Evolutionary conservation across 805 yeast genomes (phyloP), one percentile per base, ranked within the genome.

Genomic region (Teunomyces aglyptinius): DNA sequence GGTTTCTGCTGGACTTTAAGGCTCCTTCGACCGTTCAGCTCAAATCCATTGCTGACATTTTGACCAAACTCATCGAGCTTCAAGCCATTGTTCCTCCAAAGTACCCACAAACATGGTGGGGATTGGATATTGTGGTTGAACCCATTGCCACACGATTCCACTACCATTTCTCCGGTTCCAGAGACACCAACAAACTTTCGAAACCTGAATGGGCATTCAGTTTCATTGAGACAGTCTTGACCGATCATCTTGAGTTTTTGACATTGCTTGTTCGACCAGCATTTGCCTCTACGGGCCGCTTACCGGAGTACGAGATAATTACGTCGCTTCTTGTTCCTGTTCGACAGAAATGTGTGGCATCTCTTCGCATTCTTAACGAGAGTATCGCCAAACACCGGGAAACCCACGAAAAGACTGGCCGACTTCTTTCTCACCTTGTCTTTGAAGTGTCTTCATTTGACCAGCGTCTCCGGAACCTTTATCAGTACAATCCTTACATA

Each of bases 121-220:
- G 80, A 0, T 63, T 83, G 34, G 75, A 71, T 35, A 58, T 68
- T 0, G 59, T 86, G 26, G 59, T 78, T 2, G 60, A 64, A 20
- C 77, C 79, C 1, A 68, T 83, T 24, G 64, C 66, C 6, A 53
- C 71, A 10, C 71, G 86, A 35, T 81, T 86, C 57, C 65, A 71
- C 34, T 86, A 66, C 63, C 89, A 86, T 58, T 86, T 85, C 56
- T 76, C 77, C 41, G 68, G 77, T 4, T 38, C 58, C 1, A 68
- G 63, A 33, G 85, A 82, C 28, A 85, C 91, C 0, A 84, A 83
- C 55, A 75, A 80, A 38, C 56, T 80, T 20, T 82, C 83, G 47
- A 81, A 81, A 55, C 91, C 92, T 1, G 91, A 86, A 58, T 85
- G 89, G 85, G 77, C 82, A 3, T 73, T 85, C 49, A 63, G 68